Percentiles rank a stretch among this genome's conserved stretches.
These are phyloP conservation scores for Solanum habrochaites DNA, from an alignment of 257 asterid genomes.

Conservation along the genomic window DNA sequence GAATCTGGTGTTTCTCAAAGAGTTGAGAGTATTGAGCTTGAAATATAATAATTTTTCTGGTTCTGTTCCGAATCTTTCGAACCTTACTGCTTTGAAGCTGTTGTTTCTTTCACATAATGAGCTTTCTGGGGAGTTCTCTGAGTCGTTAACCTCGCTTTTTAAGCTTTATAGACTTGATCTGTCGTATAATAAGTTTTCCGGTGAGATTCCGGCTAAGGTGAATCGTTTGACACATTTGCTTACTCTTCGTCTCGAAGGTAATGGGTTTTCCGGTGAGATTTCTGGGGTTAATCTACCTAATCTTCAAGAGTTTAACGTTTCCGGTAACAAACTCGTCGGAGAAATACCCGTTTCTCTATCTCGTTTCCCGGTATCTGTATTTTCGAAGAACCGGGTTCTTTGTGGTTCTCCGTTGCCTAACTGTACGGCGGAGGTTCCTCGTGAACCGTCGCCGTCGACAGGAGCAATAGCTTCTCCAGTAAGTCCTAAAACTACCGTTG, in stretches of 20 bases:
- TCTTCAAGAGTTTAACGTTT: conserved; percentile 70
- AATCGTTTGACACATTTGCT: conserved; percentile 40
- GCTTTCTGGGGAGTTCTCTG: conserved; percentile 55
- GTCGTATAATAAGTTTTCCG: conserved; percentile 55
- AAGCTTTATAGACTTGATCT: conserved; percentile 71
- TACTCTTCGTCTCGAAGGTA: conserved; percentile 56
- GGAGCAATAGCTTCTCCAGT: conserved; percentile 49
- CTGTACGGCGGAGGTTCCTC: conserved; percentile 33
- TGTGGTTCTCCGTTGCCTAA: conserved; percentile 62
- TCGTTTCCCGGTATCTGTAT: conserved; percentile 41
- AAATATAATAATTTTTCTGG: conserved; percentile 55
- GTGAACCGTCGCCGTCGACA: conserved; percentile 15
- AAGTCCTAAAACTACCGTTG: conserved; percentile 24
- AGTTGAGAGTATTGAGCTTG: conserved; percentile 66
- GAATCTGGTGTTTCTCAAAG: conserved; percentile 33
- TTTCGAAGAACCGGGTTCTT: conserved; percentile 30
- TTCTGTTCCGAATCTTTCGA: conserved; percentile 55
- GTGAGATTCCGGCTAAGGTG: conserved; percentile 29
- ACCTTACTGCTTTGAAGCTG: conserved; percentile 40
- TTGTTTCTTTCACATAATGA: conserved; percentile 53
- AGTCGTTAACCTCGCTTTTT: conserved; percentile 19
- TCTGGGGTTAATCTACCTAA: conserved; percentile 26
- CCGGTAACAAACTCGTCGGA: conserved; percentile 42
- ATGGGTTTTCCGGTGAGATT: conserved; percentile 46
- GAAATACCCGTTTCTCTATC: conserved; percentile 49